Percentiles rank a stretch among this genome's conserved stretches.
Conservation (phyloP, 2,329 filamentous ascomycete species). For the Raffaelea arxii region DNA sequence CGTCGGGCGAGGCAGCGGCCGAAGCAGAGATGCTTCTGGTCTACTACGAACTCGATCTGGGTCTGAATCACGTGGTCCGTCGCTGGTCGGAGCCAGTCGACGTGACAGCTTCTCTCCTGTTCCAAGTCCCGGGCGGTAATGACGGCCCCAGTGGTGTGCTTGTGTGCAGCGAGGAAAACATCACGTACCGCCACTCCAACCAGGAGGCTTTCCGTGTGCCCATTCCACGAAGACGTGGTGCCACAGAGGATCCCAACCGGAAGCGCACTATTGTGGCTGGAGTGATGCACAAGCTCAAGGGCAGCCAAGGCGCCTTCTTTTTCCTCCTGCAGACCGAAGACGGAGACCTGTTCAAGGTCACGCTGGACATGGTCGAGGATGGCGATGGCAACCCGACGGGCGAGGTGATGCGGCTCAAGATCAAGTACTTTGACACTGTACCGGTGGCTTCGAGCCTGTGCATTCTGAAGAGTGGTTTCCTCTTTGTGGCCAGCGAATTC, state of each 20-base stretch:
- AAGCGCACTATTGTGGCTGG: slow-evolving; percentile 82
- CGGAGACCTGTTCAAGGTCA: slow-evolving; percentile 96
- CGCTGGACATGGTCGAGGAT: slow-evolving; percentile 81
- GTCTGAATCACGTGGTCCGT: slow-evolving; percentile 91
- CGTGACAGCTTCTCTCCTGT: slow-evolving; percentile 76
- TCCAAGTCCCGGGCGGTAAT: slow-evolving; percentile 88
- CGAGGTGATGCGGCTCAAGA: slow-evolving; percentile 73
- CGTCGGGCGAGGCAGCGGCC: slow-evolving; percentile 69
- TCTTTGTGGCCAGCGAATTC: slow-evolving; percentile 86
- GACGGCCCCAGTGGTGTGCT: slow-evolving; percentile 92
- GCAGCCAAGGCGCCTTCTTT: slow-evolving; percentile 79
- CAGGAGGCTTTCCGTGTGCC: slow-evolving; percentile 81
- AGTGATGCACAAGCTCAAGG: slow-evolving; percentile 94
- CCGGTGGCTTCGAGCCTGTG: slow-evolving; percentile 79
- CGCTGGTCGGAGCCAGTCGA: slow-evolving; percentile 96
- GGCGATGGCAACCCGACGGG: slow-evolving; percentile 67
- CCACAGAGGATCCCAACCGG: slow-evolving; percentile 83
- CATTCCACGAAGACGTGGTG: slow-evolving; percentile 76
- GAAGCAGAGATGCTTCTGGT: slow-evolving; percentile 85
- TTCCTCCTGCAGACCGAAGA: slow-evolving; percentile 94
- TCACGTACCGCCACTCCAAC: slow-evolving; percentile 96
- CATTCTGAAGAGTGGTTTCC: slow-evolving; percentile 90
- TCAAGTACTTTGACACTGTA: slow-evolving; percentile 98
- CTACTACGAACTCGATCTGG: slow-evolving; percentile 95
- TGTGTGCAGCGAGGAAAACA: slow-evolving; percentile 86